Conservation (phyloP, 169 alveolate species). For the Besnoitia besnoiti region DNA sequence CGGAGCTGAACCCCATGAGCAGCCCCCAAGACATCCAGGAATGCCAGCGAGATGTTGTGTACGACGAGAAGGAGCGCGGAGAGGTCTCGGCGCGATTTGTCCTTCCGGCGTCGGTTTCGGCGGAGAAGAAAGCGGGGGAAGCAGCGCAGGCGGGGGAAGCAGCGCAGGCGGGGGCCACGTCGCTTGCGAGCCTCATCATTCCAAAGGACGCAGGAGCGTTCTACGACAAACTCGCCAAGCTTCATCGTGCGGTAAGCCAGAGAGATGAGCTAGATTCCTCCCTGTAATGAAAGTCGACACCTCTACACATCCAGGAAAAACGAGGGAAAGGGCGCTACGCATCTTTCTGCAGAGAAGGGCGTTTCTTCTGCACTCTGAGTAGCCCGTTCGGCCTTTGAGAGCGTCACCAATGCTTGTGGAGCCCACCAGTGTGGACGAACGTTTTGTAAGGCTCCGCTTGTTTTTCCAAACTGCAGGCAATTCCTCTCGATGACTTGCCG, state of each 20-base stretch:
- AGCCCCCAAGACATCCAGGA: neutral
- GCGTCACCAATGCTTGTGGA: no score
- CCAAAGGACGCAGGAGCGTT: neutral
- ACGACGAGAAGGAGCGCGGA: neutral
- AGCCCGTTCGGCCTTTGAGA: no score
- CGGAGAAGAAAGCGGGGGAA: neutral
- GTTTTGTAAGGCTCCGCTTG: no score
- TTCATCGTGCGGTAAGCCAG: neutral
- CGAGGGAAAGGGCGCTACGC: no score
- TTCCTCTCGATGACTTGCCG: no score
- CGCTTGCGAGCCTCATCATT: neutral
- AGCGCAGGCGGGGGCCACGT: neutral
- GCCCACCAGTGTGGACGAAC: no score
- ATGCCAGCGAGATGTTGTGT: neutral
- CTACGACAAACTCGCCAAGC: neutral
- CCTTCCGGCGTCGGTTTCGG: neutral
- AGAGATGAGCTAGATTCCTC: no score
- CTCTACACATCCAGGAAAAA: no score
- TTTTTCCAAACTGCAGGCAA: no score
- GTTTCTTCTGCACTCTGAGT: no score
- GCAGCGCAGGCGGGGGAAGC: neutral
- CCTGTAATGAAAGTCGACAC: no score
- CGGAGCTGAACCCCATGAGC: constrained; percentile 4
- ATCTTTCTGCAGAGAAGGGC: no score
- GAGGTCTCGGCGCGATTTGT: neutral